Conservation (phyloP, 164 flowering plant species). For the Magnolia sinica region DNA sequence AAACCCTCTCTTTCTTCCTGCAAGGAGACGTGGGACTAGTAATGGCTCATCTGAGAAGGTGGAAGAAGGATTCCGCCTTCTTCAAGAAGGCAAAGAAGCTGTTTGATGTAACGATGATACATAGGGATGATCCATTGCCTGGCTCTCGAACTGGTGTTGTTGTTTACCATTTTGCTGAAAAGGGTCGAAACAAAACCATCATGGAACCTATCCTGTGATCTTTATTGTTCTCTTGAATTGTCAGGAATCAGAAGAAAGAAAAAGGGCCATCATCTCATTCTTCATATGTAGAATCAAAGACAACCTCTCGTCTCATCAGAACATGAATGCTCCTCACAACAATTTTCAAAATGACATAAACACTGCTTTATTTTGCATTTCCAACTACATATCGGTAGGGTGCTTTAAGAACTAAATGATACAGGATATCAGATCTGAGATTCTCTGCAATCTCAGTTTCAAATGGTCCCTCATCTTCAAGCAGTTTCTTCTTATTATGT, state of each 20-base stretch:
- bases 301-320: too few species aligned
- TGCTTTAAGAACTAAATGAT: too few species aligned
- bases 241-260: not conserved
- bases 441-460: too few species aligned
- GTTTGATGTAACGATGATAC: conserved; percentile 46
- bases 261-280: not conserved
- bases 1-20: conserved; percentile 44
- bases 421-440: too few species aligned
- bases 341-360: too few species aligned
- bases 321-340: too few species aligned
- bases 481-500: too few species aligned
- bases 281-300: not conserved
- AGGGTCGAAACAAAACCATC: not conserved
- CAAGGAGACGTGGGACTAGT: conserved; percentile 34
- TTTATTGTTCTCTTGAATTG: not conserved
- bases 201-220: not conserved
- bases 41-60: conserved; percentile 88
- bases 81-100: conserved; percentile 65
- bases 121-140: conserved; percentile 39
- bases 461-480: too few species aligned
- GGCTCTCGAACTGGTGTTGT: conserved; percentile 69
- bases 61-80: conserved; percentile 77
- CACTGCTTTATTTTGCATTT: too few species aligned
- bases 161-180: conserved; percentile 52
- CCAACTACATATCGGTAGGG: too few species aligned